Conservation (phyloP, 441 rosid species). For the Hura crepitans region DNA sequence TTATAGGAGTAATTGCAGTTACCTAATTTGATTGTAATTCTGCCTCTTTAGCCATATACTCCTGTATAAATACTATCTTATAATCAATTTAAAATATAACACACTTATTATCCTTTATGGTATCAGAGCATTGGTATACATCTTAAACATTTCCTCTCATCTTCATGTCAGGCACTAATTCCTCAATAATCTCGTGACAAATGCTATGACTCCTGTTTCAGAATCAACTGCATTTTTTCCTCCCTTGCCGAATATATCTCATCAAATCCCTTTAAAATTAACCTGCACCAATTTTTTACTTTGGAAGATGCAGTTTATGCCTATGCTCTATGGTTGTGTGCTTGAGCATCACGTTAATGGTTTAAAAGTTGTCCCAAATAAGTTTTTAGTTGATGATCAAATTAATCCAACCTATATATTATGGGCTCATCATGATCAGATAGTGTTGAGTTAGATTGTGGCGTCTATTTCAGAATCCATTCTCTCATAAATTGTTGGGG, state of each 20-base stretch:
- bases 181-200: too few relatives aligned
- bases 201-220: too few relatives aligned
- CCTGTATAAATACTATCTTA: too few relatives aligned
- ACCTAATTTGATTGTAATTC: too few relatives aligned
- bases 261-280: background rate
- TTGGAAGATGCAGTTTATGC: background rate
- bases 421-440: background rate
- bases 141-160: too few relatives aligned
- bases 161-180: too few relatives aligned
- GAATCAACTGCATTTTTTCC: too few relatives aligned
- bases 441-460: background rate
- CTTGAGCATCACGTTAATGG: background rate
- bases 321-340: background rate
- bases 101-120: too few relatives aligned
- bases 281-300: background rate
- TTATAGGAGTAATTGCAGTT: too few relatives aligned
- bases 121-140: too few relatives aligned
- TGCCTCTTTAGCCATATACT: too few relatives aligned
- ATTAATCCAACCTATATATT: background rate
- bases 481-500: background rate
- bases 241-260: background rate
- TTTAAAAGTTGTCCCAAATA: background rate
- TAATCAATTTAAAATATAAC: too few relatives aligned
- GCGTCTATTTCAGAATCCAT: background rate
- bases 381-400: background rate